A percentile compares a stretch with the other conserved stretches of the same genome.
Conservation (phyloP, 768 basidiomycete species). For the Pleurotus platypus region DNA sequence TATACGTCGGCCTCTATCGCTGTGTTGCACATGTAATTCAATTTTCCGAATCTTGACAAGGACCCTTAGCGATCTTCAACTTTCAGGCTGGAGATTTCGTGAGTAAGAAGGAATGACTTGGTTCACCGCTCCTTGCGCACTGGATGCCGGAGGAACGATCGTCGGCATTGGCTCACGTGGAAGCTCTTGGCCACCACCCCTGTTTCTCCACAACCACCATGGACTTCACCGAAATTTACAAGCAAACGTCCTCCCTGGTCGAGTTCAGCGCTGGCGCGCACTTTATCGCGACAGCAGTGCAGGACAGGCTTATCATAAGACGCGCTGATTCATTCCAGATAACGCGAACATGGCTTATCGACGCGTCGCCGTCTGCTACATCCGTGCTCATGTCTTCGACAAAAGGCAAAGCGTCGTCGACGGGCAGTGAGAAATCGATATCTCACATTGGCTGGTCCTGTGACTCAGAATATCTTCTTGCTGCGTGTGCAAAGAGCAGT, state of each 20-base stretch:
- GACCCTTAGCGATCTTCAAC: background rate
- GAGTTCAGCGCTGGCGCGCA: constrained; percentile 84
- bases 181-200: background rate
- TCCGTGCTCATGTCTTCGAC: constrained; percentile 34
- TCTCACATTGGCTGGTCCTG: constrained; percentile 83
- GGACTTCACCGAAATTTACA: constrained; percentile 89
- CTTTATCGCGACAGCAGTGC: constrained; percentile 77
- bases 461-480: constrained; percentile 85
- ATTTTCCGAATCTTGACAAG: background rate
- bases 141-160: too few species aligned
- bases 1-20: background rate
- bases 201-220: constrained; percentile 28
- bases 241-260: constrained; percentile 67
- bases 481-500: constrained; percentile 69
- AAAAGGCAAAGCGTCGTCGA: constrained; percentile 23
- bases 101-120: constrained; percentile 3
- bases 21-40: background rate
- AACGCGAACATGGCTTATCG: constrained; percentile 73
- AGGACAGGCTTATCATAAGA: constrained; percentile 79
- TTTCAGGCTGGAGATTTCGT: background rate
- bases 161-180: too few species aligned
- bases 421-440: constrained; percentile 40
- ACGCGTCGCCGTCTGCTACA: constrained; percentile 50
- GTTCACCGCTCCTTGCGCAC: background rate
- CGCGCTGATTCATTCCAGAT: constrained; percentile 84